These are phyloP conservation scores for Forsythia viridissima DNA, from an alignment of 257 asterid genomes.

Conservation along the genomic window DNA sequence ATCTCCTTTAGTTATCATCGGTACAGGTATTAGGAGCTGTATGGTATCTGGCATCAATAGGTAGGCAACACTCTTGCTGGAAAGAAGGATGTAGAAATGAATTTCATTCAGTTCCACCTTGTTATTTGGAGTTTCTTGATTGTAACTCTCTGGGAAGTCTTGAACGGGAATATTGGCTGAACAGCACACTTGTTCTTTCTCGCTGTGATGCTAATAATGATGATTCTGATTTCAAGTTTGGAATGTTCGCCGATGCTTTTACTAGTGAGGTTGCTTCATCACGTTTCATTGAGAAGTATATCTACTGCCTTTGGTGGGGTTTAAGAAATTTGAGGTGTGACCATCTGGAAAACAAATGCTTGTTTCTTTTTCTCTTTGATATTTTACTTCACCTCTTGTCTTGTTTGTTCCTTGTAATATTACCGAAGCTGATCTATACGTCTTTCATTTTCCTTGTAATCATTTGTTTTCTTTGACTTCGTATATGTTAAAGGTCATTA, in stretches of 20 bases:
- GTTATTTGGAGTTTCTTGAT: slow-evolving; percentile 56
- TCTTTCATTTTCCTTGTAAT: too few species aligned
- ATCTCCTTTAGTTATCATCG: not conserved
- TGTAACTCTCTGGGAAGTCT: slow-evolving; percentile 32
- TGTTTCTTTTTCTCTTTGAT: too few species aligned
- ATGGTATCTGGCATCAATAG: slow-evolving; percentile 92
- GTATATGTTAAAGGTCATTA: too few species aligned
- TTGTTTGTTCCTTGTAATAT: not conserved
- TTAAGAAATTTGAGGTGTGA: slow-evolving; percentile 84
- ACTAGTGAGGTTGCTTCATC: slow-evolving; percentile 79
- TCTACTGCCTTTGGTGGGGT: slow-evolving; percentile 99
- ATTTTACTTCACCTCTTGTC: too few species aligned
- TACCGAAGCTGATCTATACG: too few species aligned
- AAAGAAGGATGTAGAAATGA: slow-evolving; percentile 52
- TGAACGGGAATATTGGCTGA: slow-evolving; percentile 62
- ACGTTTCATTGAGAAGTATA: slow-evolving; percentile 63
- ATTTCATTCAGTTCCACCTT: slow-evolving; percentile 42
- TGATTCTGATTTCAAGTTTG: slow-evolving; percentile 83
- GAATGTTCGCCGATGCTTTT: slow-evolving; percentile 95
- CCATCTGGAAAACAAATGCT: not conserved
- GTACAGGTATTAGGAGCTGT: slow-evolving; percentile 82
- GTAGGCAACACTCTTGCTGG: slow-evolving; percentile 91
- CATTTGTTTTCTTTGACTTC: too few species aligned
- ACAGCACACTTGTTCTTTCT: slow-evolving; percentile 48
- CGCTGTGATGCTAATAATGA: slow-evolving; percentile 73